Percentiles rank a stretch among this genome's conserved stretches.
Conservation (phyloP, 179 eudicot genomes). For the Camellia oleifera region DNA sequence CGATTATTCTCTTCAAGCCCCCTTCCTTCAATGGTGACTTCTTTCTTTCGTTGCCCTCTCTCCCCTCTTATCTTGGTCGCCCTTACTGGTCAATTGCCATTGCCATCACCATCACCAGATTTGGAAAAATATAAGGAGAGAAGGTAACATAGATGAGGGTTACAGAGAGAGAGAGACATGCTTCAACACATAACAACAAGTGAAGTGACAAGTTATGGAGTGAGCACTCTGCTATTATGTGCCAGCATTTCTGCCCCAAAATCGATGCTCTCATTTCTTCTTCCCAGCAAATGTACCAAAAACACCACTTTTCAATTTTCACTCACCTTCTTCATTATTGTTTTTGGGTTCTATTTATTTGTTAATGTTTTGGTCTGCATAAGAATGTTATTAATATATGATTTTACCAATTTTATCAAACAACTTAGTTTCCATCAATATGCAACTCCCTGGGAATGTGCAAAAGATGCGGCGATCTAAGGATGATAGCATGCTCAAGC, state of each 20-base stretch:
- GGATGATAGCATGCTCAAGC: slow-evolving; percentile 61
- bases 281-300: slow-evolving; percentile 60
- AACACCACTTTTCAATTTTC: background rate
- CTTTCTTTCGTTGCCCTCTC: too few relatives aligned
- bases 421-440: background rate
- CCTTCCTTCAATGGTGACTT: too few relatives aligned
- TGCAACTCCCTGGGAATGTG: slow-evolving; percentile 84
- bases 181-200: slow-evolving; percentile 62
- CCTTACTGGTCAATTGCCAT: too few relatives aligned
- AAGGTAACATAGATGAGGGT: too few relatives aligned
- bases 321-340: background rate
- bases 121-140: too few relatives aligned
- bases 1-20: too few relatives aligned
- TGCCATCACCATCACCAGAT: too few relatives aligned
- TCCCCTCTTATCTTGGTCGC: too few relatives aligned
- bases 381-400: too few relatives aligned
- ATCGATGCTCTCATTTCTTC: slow-evolving; percentile 65
- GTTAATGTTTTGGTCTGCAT: background rate
- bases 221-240: slow-evolving; percentile 58
- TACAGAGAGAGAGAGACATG: slow-evolving; percentile 22
- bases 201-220: slow-evolving; percentile 71
- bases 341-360: slow-evolving; percentile 5
- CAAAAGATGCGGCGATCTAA: slow-evolving; percentile 77
- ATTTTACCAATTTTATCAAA: too few relatives aligned
- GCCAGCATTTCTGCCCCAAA: slow-evolving; percentile 72